Base-by-base conservation (phyloP, 768 basidiomycete species). In the Tylopilus cervinicoccineus region DNA sequence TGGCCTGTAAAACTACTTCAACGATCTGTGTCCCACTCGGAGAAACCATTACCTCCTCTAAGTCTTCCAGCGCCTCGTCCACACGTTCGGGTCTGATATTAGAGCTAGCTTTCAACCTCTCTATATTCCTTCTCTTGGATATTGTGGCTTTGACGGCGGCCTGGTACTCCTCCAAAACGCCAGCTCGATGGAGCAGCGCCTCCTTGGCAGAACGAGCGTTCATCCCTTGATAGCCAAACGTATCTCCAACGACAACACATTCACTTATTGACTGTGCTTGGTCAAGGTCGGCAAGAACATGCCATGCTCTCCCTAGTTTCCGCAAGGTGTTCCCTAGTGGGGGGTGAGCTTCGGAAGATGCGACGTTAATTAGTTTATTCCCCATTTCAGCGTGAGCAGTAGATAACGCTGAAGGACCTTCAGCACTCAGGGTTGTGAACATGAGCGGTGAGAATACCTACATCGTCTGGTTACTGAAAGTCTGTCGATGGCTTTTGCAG, bases 171-270 rank as follows among this genome's bases (percentile, higher is more conserved):
- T 98, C 95, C 51, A 97, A 72, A 10, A 96, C 91, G 8, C 81
- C 80, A 0, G 92, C 90, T 10, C 96, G 84, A 74, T 93, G 91
- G 45, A 83, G 78, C 9, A 98, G 70, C 0, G 96, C 94, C 66
- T 95, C 93, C 66, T 96, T 97, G 2, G 96, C 96, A 17, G 94
- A 91, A 38, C 88, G 79, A n/a, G 96, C 93, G 61, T 99, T 98
- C 71, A 94, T 76, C 17, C 93, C 90, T 67, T 98, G 94, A 68
- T 99, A 99, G 2, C 93, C 93, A 44, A 98, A 72, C 0, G 92
- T 86, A 68, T 99, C 96, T n/a, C 93, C 94, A 23, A 99, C 70
- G 36, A 97, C 86, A 24, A 98, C 91, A 57, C 90, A 92, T 76
- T 97, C 95, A 58, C 88, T 93, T 52, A 93, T 88, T 27, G 91